These are phyloP conservation scores for Psilocybe sp. DNA, from an alignment of 768 basidiomycete species.

Conservation along the genomic window DNA sequence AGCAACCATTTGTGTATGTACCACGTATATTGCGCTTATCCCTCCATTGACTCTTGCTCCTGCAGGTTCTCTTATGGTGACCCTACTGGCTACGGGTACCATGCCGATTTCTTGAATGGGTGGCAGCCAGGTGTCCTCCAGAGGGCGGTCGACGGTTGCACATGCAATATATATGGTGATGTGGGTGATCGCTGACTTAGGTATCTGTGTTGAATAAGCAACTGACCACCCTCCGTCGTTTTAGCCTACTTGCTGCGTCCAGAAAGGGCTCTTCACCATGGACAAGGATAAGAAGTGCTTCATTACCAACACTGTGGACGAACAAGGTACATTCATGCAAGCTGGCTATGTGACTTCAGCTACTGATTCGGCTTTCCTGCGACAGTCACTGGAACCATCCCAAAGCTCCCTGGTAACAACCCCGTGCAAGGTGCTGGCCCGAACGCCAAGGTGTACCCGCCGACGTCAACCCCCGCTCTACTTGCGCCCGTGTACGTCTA, in stretches of 20 bases:
- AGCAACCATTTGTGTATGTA: conserved; percentile 52
- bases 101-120: conserved; percentile 58
- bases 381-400: conserved; percentile 43
- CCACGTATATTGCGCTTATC: not conserved
- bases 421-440: conserved; percentile 39
- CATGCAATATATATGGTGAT: conserved; percentile 44
- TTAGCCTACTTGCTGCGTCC: conserved; percentile 42
- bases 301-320: conserved; percentile 46
- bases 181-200: conserved; percentile 21
- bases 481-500: conserved; percentile 46
- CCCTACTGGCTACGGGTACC: conserved; percentile 60
- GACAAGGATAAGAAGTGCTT: conserved; percentile 37
- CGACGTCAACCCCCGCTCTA: conserved; percentile 34
- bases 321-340: conserved; percentile 34
- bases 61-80: conserved; percentile 52
- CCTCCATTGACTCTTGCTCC: not conserved
- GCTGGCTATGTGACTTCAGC: not conserved
- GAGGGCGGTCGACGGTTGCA: conserved; percentile 51
- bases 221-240: conserved; percentile 3
- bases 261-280: conserved; percentile 42
- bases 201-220: not conserved
- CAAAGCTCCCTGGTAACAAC: conserved; percentile 52
- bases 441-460: conserved; percentile 29
- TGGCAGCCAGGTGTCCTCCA: conserved; percentile 58
- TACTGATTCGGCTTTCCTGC: not conserved